Base-by-base conservation (phyloP, 352 stramenopile species). In the Globisporangium abappressorium region DNA sequence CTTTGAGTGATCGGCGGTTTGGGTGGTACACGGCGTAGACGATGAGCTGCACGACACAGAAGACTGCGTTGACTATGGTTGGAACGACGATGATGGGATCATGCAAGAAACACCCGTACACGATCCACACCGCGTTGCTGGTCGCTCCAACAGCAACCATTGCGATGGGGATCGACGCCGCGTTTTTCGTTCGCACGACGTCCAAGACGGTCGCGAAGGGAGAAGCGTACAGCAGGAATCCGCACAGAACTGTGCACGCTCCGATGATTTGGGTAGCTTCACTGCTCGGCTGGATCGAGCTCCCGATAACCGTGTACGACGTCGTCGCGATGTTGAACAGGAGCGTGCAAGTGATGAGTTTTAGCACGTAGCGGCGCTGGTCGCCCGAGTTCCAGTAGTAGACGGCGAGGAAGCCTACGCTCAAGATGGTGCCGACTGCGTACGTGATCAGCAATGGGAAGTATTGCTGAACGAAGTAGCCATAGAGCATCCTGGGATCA, bases 391-490 rank as follows among this genome's bases (percentile, higher is more conserved):
- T 80, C 30, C 60, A 59, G 55, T 80, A 85, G 65, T 82, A 88
- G 47, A 89, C 53, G n/a, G 55, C 58, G 54, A 87, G 69, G 66
- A 88, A 87, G 28, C 71, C 62, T 9, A 77, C 65, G 46, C 70
- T 87, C 1, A 79, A 75, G n/a, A 70, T 49, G 30, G 71, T 61
- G 57, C 78, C 51, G 53, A 84, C 67, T 5, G 76, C 46, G 69
- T 79, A 69, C 28, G 79, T 76, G 63, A 70, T 66, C 62, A 85
- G 77, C 11, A 90, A 69, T 18, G 81, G 83, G 60, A 91, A 85
- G 68, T 83, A 86, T 56, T 80, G 68, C 5, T 58, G 41, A 22
- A 66, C 71, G 33, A 68, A 58, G 57, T 81, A 87, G 12, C 80
- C 80, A 36, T 80, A 81, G 5, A 80, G 54, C 70, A 81, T 80